Percentiles rank a stretch among this genome's conserved stretches.
Conservation (phyloP, 768 basidiomycete species). For the Tulasnella sp. region DNA sequence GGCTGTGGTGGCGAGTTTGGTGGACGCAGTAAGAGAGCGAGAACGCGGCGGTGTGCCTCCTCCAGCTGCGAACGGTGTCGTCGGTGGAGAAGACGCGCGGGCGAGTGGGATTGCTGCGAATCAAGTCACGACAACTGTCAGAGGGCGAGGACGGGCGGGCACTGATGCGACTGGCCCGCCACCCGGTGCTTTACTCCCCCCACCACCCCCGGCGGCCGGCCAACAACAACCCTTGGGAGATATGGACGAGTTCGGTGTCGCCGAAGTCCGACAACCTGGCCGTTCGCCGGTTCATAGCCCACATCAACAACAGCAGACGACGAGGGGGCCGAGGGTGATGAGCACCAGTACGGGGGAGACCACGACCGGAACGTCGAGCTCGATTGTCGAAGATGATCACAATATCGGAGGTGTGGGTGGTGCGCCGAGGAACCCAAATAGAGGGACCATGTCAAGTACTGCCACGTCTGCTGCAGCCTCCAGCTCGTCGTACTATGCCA, state of each 20-base stretch:
- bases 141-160: background rate
- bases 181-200: background rate
- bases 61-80: background rate
- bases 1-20: slow-evolving; percentile 65
- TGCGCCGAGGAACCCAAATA: background rate
- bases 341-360: slow-evolving; percentile 3
- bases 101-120: background rate
- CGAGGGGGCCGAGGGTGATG: background rate
- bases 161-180: background rate
- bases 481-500: slow-evolving; percentile 5
- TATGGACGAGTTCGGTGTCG: slow-evolving; percentile 18
- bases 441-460: slow-evolving; percentile 4
- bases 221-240: slow-evolving; percentile 6
- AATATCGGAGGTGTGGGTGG: background rate
- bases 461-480: background rate
- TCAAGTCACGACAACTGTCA: background rate
- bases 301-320: background rate
- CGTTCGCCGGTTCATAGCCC: background rate
- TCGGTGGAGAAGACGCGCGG: background rate
- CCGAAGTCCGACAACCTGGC: background rate
- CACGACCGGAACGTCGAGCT: background rate
- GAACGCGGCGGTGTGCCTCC: background rate
- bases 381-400: background rate
- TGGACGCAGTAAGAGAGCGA: slow-evolving; percentile 25
- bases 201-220: slow-evolving; percentile 2